Percentiles rank a stretch among this genome's conserved stretches.
These are phyloP conservation scores for Malassezia yamatoensis DNA, from an alignment of 1,284 basidiomycete genomes.

Conservation along the genomic window DNA sequence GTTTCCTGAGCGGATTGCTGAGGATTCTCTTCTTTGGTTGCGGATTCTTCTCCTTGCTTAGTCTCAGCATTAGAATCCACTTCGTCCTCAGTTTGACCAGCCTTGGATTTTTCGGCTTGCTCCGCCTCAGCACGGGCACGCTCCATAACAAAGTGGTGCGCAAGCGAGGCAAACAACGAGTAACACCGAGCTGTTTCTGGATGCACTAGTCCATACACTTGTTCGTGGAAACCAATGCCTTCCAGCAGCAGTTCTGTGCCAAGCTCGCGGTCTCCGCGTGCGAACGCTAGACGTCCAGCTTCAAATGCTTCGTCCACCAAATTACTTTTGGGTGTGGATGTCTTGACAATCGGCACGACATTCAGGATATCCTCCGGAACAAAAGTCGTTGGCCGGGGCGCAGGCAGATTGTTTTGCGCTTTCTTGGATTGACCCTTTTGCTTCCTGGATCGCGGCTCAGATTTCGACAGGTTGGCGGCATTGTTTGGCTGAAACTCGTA, in stretches of 20 bases:
- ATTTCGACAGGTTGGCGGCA: slow-evolving; percentile 24
- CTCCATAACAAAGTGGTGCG: slow-evolving; percentile 45
- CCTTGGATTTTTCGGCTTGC: slow-evolving; percentile 17
- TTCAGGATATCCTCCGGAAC: slow-evolving; percentile 53
- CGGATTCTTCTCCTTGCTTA: not conserved
- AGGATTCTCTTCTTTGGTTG: not conserved
- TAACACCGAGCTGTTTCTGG: slow-evolving; percentile 54
- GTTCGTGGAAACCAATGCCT: slow-evolving; percentile 54
- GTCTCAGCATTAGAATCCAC: slow-evolving; percentile 5
- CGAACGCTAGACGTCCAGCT: slow-evolving; percentile 52
- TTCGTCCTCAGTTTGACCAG: not conserved
- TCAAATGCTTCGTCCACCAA: slow-evolving; percentile 55
- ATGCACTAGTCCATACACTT: slow-evolving; percentile 55
- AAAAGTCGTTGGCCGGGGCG: slow-evolving; percentile 49
- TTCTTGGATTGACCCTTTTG: slow-evolving; percentile 11
- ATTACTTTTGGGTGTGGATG: slow-evolving; percentile 51
- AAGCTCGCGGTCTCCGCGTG: slow-evolving; percentile 51
- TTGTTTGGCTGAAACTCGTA: slow-evolving; percentile 49
- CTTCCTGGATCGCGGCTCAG: slow-evolving; percentile 38
- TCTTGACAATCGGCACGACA: slow-evolving; percentile 53
- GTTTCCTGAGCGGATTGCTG: no score
- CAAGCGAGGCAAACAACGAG: slow-evolving; percentile 51
- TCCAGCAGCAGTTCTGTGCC: slow-evolving; percentile 55
- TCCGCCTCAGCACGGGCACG: slow-evolving; percentile 23
- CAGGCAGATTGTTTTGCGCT: slow-evolving; percentile 18